These are phyloP conservation scores for Gentiana macrophylla DNA, from an alignment of 257 asterid genomes.

Conservation along the genomic window DNA sequence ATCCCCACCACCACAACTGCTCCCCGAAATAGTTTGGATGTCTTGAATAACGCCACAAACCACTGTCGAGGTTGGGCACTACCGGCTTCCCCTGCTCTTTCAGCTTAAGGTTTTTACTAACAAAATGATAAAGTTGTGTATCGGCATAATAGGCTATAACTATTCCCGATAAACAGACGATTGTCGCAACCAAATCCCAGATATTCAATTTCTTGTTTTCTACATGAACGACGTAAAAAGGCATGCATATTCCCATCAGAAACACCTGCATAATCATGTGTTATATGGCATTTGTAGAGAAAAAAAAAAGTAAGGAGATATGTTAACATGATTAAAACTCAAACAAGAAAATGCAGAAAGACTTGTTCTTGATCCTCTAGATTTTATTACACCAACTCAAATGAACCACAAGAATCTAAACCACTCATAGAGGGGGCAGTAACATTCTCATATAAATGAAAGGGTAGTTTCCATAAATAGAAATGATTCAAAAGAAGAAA, in stretches of 20 bases:
- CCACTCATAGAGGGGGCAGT: too few relatives aligned
- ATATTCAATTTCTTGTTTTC: slow-evolving; percentile 29
- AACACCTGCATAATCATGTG: slow-evolving; percentile 41
- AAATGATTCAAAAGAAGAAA: neutral
- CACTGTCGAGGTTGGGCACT: slow-evolving; percentile 60
- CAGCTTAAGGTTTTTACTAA: slow-evolving; percentile 33
- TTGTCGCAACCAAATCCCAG: slow-evolving; percentile 53
- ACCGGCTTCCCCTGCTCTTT: slow-evolving; percentile 37
- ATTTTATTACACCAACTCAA: too few relatives aligned
- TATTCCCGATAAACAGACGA: slow-evolving; percentile 54
- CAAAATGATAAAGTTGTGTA: slow-evolving; percentile 67
- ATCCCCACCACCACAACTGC: slow-evolving; percentile 99
- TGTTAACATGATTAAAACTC: too few relatives aligned
- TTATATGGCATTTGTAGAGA: neutral
- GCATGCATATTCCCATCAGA: slow-evolving; percentile 72
- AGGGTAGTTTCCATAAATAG: neutral
- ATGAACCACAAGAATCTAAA: too few relatives aligned
- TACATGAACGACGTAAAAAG: slow-evolving; percentile 59
- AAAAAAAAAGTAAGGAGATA: neutral
- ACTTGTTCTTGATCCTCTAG: too few relatives aligned
- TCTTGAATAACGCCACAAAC: slow-evolving; percentile 73
- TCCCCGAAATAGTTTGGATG: slow-evolving; percentile 96
- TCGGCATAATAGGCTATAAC: slow-evolving; percentile 61
- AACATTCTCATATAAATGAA: too few relatives aligned
- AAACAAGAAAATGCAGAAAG: too few relatives aligned